Evolutionary conservation across 345 rosid species (phyloP).

Genomic region (Noccaea bulbosa): DNA sequence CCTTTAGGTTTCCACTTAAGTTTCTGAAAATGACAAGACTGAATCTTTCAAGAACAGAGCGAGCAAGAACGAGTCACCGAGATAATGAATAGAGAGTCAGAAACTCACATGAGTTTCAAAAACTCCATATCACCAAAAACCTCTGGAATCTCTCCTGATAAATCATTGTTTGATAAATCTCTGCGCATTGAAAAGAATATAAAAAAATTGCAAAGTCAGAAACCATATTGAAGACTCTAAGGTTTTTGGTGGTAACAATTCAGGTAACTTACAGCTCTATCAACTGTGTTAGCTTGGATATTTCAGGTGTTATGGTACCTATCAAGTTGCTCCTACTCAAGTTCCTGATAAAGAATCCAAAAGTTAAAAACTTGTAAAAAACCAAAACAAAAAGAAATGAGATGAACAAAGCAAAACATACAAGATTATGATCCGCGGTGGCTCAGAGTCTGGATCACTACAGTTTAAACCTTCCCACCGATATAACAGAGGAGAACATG

Average conservation of each 20-base stretch:
- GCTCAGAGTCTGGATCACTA: conserved; percentile 19
- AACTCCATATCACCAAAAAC: conserved; percentile 43
- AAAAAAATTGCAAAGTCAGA: neutral
- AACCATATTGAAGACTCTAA: neutral
- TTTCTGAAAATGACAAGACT: conserved; percentile 30
- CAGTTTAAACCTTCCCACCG: conserved; percentile 55
- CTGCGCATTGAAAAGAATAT: conserved; percentile 39
- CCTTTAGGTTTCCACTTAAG: conserved; percentile 23
- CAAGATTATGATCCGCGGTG: conserved; percentile 52
- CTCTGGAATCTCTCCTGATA: conserved; percentile 55
- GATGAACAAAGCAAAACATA: conserved; percentile 38
- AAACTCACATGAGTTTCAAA: conserved; percentile 57
- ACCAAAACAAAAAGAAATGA: neutral
- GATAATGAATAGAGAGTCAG: neutral
- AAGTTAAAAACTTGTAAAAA: neutral
- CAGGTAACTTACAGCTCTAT: conserved; percentile 45
- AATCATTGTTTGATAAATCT: conserved; percentile 60
- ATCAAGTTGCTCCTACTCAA: conserved; percentile 47
- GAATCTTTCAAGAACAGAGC: conserved; percentile 5
- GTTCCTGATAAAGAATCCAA: conserved; percentile 36
- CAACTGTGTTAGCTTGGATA: conserved; percentile 47
- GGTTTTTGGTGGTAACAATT: neutral
- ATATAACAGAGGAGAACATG: conserved; percentile 42
- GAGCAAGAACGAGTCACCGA: neutral
- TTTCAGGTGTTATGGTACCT: conserved; percentile 39